These are phyloP conservation scores for Sarcocystis neurona DNA, from an alignment of 169 alveolate species.

Conservation along the genomic window DNA sequence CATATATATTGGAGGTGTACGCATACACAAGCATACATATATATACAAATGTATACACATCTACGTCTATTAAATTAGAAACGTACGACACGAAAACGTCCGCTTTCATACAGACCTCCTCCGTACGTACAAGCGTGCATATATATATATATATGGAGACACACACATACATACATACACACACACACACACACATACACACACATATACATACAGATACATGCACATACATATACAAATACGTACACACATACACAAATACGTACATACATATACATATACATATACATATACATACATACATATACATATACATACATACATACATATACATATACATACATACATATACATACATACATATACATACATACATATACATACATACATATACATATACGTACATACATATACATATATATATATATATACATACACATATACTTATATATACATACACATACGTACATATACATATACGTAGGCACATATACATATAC, in stretches of 20 bases:
- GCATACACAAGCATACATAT: not conserved
- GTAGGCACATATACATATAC: not conserved
- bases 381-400: not conserved
- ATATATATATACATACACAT: not conserved
- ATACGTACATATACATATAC: not conserved
- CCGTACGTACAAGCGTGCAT: not conserved
- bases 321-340: not conserved
- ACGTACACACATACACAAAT: not conserved
- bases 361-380: not conserved
- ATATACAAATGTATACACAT: not conserved
- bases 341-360: too few relatives aligned
- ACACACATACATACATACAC: not conserved
- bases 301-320: not conserved
- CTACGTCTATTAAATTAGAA: not conserved
- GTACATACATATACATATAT: not conserved
- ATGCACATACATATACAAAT: not conserved
- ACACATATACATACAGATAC: not conserved
- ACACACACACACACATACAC: not conserved
- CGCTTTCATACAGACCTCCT: too few relatives aligned
- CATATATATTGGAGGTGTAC: not conserved
- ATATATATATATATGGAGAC: not conserved
- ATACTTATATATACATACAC: not conserved
- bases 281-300: slow-evolving; percentile 1
- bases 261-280: not conserved
- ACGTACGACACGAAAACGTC: too few relatives aligned